These are phyloP conservation scores for Amaranthus tricolor DNA, from an alignment of 179 eudicot species.

Conservation along the genomic window DNA sequence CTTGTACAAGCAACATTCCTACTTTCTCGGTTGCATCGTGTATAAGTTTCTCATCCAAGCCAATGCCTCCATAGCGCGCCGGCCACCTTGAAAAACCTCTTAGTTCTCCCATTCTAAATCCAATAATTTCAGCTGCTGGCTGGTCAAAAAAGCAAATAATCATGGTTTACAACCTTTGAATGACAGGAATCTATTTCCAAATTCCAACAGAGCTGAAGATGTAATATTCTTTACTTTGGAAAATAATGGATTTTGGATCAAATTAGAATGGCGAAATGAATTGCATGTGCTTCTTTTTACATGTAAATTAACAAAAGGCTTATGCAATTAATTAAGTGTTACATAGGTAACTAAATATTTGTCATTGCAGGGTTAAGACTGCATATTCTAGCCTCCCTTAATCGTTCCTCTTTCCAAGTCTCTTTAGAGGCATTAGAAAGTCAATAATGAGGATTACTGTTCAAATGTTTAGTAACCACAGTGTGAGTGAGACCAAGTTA, in stretches of 20 bases:
- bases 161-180: constrained; percentile 11
- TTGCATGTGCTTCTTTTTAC: neutral
- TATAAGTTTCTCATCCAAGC: constrained; percentile 70
- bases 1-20: constrained; percentile 84
- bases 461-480: no score
- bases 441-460: no score
- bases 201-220: neutral
- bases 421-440: neutral
- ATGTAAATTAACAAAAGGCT: neutral
- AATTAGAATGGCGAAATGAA: neutral
- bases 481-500: no score
- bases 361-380: neutral
- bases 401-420: neutral
- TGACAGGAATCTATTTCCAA: neutral
- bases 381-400: constrained; percentile 1
- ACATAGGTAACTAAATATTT: neutral
- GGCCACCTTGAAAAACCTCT: constrained; percentile 98
- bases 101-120: constrained; percentile 90
- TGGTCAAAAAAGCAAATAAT: constrained; percentile 33
- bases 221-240: neutral
- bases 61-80: constrained; percentile 79
- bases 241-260: neutral
- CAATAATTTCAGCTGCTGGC: constrained; percentile 98
- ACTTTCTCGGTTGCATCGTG: constrained; percentile 79
- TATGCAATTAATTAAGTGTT: neutral